Evolutionary conservation across 1,284 basidiomycete genomes (phyloP), one percentile per base, ranked within the genome.

Genomic region (Trichosporon sp.): DNA sequence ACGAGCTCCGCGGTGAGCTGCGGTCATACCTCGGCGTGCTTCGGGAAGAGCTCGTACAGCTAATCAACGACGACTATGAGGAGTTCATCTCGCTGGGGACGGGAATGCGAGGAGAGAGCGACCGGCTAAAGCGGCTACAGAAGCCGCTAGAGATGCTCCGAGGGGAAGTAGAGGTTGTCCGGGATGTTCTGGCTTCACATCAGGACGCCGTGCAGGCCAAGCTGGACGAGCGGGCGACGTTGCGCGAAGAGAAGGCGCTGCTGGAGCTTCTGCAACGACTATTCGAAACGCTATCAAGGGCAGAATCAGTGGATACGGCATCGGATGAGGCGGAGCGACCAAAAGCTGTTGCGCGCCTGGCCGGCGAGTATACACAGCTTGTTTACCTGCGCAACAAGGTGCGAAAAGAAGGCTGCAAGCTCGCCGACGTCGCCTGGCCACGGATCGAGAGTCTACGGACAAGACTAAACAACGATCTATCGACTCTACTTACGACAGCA

Each of bases 21-120:
- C 86, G 92, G 31, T 88, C 89, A 63, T 97, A 97, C 79, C 84
- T 92, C 64, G 86, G 86, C 0, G 83, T 85, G 14, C 81, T 99
- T 70, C 92, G 95, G 74, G 90, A 94, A 75, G 93, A 96, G 76
- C 85, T 99, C 31, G 92, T 97, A 31, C 88, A 88, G 74, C 87
- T 98, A 74, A 97, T 99, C 79, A 97, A 99, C 78, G 89, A 94
- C 73, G 95, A 98, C 80, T 98, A 98, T 78, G 93, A 94, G 78
- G 94, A 94, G 52, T 98, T 98, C 78, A 96, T 99, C 70, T 92
- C 90, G 70, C 84, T 99, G 25, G 95, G 94, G 69, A 94, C 90
- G 2, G 91, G 94, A 70, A 77, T 96, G 68, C 84, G 87, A 65
- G 91, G 89, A 32, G 93, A 96, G 78, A 91, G 90, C 2, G 83